Evolutionary conservation across 352 stramenopile species (phyloP).

Genomic region (Phytophthora litchii): DNA sequence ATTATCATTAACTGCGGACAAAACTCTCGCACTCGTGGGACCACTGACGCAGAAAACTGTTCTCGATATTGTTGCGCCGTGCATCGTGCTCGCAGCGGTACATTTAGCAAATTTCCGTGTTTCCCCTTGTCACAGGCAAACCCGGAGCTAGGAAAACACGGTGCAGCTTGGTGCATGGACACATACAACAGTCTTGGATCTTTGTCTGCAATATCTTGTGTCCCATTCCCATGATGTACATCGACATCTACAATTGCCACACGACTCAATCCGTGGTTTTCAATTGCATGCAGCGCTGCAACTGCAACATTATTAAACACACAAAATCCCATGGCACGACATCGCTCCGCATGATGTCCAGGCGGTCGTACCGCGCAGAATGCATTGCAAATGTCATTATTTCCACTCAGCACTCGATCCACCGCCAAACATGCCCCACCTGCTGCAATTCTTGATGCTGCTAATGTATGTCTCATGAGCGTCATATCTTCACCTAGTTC

Average conservation of each 20-base stretch:
- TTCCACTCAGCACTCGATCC: constrained; percentile 44
- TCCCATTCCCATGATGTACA: constrained; percentile 91
- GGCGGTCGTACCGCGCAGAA: constrained; percentile 89
- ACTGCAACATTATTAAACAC: constrained; percentile 97
- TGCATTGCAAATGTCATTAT: constrained; percentile 51
- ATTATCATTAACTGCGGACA: constrained; percentile 85
- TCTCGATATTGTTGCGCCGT: constrained; percentile 44
- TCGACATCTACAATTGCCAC: constrained; percentile 81
- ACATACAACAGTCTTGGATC: constrained; percentile 52
- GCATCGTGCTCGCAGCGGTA: constrained; percentile 44
- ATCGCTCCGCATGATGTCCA: constrained; percentile 61
- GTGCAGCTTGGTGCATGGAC: constrained; percentile 57
- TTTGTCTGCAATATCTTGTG: constrained; percentile 45
- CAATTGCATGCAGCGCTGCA: constrained; percentile 93
- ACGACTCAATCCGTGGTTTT: constrained; percentile 49
- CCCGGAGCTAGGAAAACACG: constrained; percentile 53
- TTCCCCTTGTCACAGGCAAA: constrained; percentile 42
- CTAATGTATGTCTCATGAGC: constrained; percentile 72
- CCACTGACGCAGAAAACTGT: constrained; percentile 38
- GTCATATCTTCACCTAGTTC: constrained; percentile 74
- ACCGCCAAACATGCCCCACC: constrained; percentile 84
- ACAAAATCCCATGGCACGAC: constrained; percentile 89
- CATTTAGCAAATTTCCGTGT: constrained; percentile 53
- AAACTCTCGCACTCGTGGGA: constrained; percentile 56
- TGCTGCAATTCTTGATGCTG: constrained; percentile 65